Evolutionary conservation across 2,329 filamentous ascomycete genomes (phyloP), one percentile per base, ranked within the genome.

Genomic region (Metarhizium anisopliae): DNA sequence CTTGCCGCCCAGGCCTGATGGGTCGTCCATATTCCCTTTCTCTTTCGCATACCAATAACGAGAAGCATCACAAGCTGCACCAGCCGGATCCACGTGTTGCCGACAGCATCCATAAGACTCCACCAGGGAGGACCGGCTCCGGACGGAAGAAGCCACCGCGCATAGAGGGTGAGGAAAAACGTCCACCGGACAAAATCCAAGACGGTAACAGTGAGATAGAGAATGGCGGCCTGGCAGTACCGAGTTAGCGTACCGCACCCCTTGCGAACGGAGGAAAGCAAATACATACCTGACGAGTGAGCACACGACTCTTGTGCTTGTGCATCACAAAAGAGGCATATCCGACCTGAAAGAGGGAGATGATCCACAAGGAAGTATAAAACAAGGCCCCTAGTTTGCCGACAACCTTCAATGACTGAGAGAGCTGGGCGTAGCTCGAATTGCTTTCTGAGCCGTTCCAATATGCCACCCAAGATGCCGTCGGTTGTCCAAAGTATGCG

Each of bases 31-130:
- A 58, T 52, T 18, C 56, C 56, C 29, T 58, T 55, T 32, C 30
- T 55, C 45, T 47, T 50, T 36, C 56, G 47, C 40, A 58, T 58
- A 32, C 56, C 56, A 30, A 58, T 54, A 6, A 58, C 35, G 13
- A 58, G 45, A 25, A 58, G 36, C 40, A 58, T 13, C 14, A 38
- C 29, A 6, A 58, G 32, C 51, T 58, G 53, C 16, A 36, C 3
- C 25, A 55, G 53, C 16, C 56, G 56, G 43, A 58, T 47, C 56
- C 56, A 58, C 18, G 56, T 58, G 20, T 58, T 58, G 8, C 56
- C 56, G 5, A 58, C 18, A 13, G 47, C 56, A 30, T 58, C 56
- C 20, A 58, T 29, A 16, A 58, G 38, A 45, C 43, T 54, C 56
- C 56, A 58, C 56, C 56, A 58, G 13, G 2, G 47, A n/a, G 56